Evolutionary conservation across 2,329 filamentous ascomycete species (phyloP).

Genomic region (Blastomyces silverae): DNA sequence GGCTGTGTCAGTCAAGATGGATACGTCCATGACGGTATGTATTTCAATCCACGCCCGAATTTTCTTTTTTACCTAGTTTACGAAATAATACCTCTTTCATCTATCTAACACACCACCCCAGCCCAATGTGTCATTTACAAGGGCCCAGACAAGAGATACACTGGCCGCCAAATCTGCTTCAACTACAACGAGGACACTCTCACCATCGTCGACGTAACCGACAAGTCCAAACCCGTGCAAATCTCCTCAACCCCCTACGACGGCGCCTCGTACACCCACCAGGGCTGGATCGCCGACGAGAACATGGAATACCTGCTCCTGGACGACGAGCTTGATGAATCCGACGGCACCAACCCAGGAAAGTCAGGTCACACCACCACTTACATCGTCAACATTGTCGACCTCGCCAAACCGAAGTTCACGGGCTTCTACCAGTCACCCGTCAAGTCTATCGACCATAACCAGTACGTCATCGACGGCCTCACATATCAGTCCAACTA

Average conservation of each 20-base stretch:
- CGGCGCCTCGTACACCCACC: conserved; percentile 54
- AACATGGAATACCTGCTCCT: conserved; percentile 45
- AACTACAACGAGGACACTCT: conserved; percentile 46
- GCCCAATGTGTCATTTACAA: conserved; percentile 53
- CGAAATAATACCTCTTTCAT: neutral
- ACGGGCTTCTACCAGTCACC: conserved; percentile 42
- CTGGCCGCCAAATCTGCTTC: conserved; percentile 50
- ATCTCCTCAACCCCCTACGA: conserved; percentile 51
- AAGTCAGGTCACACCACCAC: conserved; percentile 44
- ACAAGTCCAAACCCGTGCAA: conserved; percentile 31
- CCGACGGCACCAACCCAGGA: conserved; percentile 35
- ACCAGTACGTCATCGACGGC: conserved; percentile 45
- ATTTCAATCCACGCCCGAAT: neutral
- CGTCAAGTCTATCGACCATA: conserved; percentile 44
- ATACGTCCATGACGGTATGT: conserved; percentile 52
- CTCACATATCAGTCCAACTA: conserved; percentile 49
- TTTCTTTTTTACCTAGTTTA: neutral
- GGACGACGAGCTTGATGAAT: conserved; percentile 52
- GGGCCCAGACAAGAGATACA: conserved; percentile 46
- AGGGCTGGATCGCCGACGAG: conserved; percentile 48
- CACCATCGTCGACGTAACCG: conserved; percentile 24
- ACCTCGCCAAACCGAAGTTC: conserved; percentile 40
- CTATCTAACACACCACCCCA: conserved; percentile 10
- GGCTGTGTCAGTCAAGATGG: conserved; percentile 52
- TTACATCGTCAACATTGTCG: conserved; percentile 48